phyloP scores from a whole-genome alignment of 2,329 filamentous ascomycete genomes.

The Myriosclerotinia duriaeana region DNA sequence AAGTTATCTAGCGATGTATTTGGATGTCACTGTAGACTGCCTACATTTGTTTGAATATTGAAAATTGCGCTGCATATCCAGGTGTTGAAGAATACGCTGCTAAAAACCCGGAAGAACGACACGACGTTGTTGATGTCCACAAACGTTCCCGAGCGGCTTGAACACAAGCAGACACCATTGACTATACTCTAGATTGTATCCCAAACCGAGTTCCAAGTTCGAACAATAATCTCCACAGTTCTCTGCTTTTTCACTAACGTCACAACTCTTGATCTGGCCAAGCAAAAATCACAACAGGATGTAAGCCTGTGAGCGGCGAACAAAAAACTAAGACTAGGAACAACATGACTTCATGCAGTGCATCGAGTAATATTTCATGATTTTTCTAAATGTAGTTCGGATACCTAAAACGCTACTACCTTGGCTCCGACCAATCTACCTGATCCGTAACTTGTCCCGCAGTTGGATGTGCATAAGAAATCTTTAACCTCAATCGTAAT shows the following conservation, averaged over 20 bases:
- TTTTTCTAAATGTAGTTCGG: conserved; percentile 15
- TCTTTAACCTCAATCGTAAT: conserved; percentile 79
- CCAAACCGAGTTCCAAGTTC: background rate
- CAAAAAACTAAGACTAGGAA: background rate
- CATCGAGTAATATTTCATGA: conserved; percentile 3
- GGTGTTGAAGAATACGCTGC: background rate
- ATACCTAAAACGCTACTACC: conserved; percentile 27
- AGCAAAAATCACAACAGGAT: background rate
- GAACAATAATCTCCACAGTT: background rate
- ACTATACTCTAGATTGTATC: background rate
- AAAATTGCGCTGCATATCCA: background rate
- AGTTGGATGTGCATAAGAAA: conserved; percentile 73
- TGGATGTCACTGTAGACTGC: background rate
- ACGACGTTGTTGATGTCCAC: background rate
- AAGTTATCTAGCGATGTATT: background rate
- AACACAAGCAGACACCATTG: background rate
- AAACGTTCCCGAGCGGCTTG: background rate
- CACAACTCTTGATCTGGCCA: background rate
- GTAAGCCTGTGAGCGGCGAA: background rate
- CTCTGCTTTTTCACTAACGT: background rate
- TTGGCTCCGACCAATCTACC: conserved; percentile 91
- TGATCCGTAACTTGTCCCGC: conserved; percentile 78
- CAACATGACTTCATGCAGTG: conserved; percentile 10
- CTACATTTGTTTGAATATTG: background rate
- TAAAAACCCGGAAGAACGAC: background rate